Evolutionary conservation across 78 protist genomes (phyloP).

Genomic region (Cavenderia fasciculata): DNA sequence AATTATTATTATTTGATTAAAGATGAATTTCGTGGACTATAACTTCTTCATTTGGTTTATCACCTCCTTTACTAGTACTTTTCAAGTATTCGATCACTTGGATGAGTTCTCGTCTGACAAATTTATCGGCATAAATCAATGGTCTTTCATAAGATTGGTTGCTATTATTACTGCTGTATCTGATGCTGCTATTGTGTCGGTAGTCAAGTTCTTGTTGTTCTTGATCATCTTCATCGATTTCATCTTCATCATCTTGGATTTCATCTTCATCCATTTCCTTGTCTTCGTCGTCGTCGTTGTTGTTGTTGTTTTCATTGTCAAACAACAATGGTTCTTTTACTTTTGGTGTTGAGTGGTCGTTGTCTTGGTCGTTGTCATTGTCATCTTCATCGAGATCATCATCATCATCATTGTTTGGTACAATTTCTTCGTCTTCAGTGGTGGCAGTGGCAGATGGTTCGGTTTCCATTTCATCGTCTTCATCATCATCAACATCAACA

Average conservation of each 20-base stretch:
- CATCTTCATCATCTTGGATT: no score
- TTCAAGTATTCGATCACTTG: conserved; percentile 26
- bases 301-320: no score
- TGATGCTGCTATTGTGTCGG: not conserved
- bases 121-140: conserved; percentile 49
- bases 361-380: not conserved
- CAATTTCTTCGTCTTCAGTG: not conserved
- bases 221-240: no score
- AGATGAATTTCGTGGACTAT: conserved; percentile 49
- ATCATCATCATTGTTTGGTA: not conserved
- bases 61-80: conserved; percentile 18
- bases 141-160: not conserved
- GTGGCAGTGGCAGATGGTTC: not conserved
- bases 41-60: conserved; percentile 25
- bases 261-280: no score
- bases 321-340: no score
- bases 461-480: not conserved
- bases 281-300: no score
- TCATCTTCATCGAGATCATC: not conserved
- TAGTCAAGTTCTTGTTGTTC: no score
- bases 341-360: no score
- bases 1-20: not conserved
- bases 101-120: conserved; percentile 37
- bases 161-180: not conserved
- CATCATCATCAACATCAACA: not conserved